Conservation (phyloP, 1,284 basidiomycete species). For the Mycena citricolor region DNA sequence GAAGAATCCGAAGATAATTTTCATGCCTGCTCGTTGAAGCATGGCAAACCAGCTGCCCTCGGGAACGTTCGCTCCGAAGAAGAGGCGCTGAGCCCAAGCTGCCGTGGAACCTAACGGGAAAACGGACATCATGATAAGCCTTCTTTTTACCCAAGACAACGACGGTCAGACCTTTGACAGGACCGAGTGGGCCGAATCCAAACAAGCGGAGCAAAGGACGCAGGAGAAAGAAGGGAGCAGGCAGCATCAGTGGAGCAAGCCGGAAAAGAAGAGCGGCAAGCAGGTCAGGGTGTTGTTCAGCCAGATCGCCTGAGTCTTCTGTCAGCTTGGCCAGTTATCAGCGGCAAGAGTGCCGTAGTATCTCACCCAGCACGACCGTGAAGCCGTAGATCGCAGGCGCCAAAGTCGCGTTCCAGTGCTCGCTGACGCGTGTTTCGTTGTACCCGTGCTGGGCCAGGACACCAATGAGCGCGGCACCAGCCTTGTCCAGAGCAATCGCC, state of each 20-base stretch:
- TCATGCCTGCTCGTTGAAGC: slow-evolving; percentile 26
- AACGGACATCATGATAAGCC: neutral
- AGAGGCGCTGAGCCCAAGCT: slow-evolving; percentile 27
- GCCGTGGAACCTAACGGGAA: slow-evolving; percentile 24
- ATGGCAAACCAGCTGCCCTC: slow-evolving; percentile 27
- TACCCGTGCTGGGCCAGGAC: slow-evolving; percentile 23
- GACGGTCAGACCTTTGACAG: slow-evolving; percentile 26
- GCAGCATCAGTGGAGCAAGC: slow-evolving; percentile 19
- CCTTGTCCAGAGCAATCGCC: slow-evolving; percentile 23
- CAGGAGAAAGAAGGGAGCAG: slow-evolving; percentile 28
- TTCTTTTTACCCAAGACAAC: neutral
- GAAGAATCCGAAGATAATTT: no score
- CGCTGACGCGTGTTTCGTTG: slow-evolving; percentile 24
- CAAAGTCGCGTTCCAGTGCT: slow-evolving; percentile 24
- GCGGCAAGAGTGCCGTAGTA: neutral
- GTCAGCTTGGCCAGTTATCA: neutral
- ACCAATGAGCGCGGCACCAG: slow-evolving; percentile 26
- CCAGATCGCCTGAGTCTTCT: slow-evolving; percentile 22
- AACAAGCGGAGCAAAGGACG: slow-evolving; percentile 27
- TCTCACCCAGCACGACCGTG: slow-evolving; percentile 27
- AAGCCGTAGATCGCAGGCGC: slow-evolving; percentile 23
- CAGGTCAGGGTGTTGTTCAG: slow-evolving; percentile 27
- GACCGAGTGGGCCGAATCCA: slow-evolving; percentile 29
- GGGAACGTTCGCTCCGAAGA: slow-evolving; percentile 24
- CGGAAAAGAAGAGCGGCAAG: slow-evolving; percentile 23